Base-by-base conservation (phyloP, 306 rosid genomes). In the Fagus sylvatica region DNA sequence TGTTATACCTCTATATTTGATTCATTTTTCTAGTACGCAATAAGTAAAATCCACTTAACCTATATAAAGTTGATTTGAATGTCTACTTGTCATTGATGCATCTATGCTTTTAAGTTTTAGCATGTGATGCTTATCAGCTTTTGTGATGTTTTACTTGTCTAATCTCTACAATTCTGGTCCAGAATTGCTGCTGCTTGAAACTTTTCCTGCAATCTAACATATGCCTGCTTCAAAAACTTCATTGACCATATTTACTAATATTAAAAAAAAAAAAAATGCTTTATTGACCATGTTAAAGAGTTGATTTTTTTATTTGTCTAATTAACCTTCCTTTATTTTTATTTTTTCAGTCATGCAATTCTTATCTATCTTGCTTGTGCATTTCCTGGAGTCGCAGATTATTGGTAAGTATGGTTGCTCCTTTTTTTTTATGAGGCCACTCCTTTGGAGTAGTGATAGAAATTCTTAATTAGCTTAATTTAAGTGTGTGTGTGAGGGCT, bases 321-420 rank as follows among this genome's bases (percentile, higher is more conserved):
- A 6, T 34, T 30, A 59, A 59, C 53, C 10, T 22, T 79, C 69
- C 17, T 39, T 73, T 22, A 22, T 22, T 22, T 77, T 87, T 69
- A 48, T 75, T 28, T 64, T 74, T 77, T 84, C 93, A 94, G 97
- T 75, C 98, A 94, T 81, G 96, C 98, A 53, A 89, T 94, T 86
- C 94, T 91, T 66, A 79, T 85, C 79, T 94, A 91, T 77, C 88
- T 94, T 32, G 83, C 93, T 80, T 84, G 87, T 77, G 91, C 90
- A 22, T 94, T 91, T 84, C 97, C 98, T 7, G 98, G 98, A 71
- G 84, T 90, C 57, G 76, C 92, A 53, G 91, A 94, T 69, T 91
- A 91, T 75, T 94, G 98, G 98, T 94, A 81, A 90, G 86, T 79
- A 61, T n/a, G n/a, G 56, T 59, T 82, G 17, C 76, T 79, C 62